phyloP scores from a whole-genome alignment of 129 eudicot genomes.

The Flaveria trinervia region DNA sequence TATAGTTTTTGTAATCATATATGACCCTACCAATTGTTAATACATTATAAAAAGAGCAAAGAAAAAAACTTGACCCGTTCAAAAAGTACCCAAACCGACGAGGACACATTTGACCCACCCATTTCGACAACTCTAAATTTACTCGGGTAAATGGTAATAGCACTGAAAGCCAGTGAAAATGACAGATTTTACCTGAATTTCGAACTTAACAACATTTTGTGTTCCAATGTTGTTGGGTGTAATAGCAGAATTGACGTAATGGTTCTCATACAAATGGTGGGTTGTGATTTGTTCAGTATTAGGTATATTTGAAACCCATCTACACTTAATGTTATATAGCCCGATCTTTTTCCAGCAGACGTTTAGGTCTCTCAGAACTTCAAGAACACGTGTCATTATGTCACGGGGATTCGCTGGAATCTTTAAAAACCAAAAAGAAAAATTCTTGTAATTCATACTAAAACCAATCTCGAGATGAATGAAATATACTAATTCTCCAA shows the following conservation, averaged over 20 bases:
- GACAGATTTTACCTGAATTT: conserved; percentile 63
- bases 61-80: neutral
- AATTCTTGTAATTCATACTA: neutral
- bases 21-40: neutral
- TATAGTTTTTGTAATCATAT: neutral
- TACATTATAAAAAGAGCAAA: neutral
- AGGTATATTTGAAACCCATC: conserved; percentile 50
- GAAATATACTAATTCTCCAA: neutral
- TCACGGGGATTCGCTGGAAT: conserved; percentile 70
- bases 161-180: neutral
- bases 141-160: neutral
- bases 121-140: neutral
- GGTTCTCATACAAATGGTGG: conserved; percentile 33
- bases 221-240: conserved; percentile 35
- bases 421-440: conserved; percentile 38
- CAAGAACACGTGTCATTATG: conserved; percentile 73
- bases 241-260: conserved; percentile 31
- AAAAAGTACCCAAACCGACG: neutral
- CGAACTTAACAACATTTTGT: conserved; percentile 57
- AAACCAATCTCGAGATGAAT: neutral
- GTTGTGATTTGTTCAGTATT: conserved; percentile 29
- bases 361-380: conserved; percentile 65
- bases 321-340: conserved; percentile 74
- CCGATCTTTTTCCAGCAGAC: conserved; percentile 89
- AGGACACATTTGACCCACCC: neutral